Evolutionary conservation across 306 rosid species (phyloP), one percentile per base, ranked within the genome.

Genomic region (Cicer bijugum): DNA sequence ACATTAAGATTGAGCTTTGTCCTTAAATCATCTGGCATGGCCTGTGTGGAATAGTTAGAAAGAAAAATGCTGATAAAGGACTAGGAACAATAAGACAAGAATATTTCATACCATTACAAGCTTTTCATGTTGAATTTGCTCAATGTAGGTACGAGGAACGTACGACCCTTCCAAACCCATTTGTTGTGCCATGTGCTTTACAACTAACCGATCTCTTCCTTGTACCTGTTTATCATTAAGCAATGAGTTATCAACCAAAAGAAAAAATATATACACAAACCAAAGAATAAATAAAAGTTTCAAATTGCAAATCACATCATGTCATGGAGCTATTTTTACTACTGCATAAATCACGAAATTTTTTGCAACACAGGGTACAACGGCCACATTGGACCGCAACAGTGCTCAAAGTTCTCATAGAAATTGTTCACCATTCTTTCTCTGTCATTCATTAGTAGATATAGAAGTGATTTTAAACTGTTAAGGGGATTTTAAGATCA

Each of bases 51-150:
- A 81, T 62, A 74, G 76, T 85, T 61, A 72, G 77, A 81, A 56
- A 43, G 67, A 67, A 47, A 47, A 77, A 70, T 48, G 59, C 8
- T 19, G 74, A 77, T 5, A 38, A 8, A 35, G 7, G 45, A 76
- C 40, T 62, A 46, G 65, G 48, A 67, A 65, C 66, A 44, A 58
- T 50, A 23, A 67, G 67, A 12, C 38, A 66, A 56, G 57, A 12
- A 76, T 71, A 39, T 69, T 55, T 44, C 96, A 80, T 88, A 95
- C 99, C 99, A 91, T 88, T 56, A 91, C 95, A 74, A 95, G 99
- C 86, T 95, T 95, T 83, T 95, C 99, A 80, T 91, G 85, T 80
- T 95, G 97, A 84, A 95, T 95, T 82, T 95, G 99, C 75, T 95
- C 97, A 60, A 95, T 95, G 62, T 95, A 95, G 67, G 99, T 95